Conservation (phyloP, 2,329 filamentous ascomycete species). For the Aspergillus japonicus region DNA sequence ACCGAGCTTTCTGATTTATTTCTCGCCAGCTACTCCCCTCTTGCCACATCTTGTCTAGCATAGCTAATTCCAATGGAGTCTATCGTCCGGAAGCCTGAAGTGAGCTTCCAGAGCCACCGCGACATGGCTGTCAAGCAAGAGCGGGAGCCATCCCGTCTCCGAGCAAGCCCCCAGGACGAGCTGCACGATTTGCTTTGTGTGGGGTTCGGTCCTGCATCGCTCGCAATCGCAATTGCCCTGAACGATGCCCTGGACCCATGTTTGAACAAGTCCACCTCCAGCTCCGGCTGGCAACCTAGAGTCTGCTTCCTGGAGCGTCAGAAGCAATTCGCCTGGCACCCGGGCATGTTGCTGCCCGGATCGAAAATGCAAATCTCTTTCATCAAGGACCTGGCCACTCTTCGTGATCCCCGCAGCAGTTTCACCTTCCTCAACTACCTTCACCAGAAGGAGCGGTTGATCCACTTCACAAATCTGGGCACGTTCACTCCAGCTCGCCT, state of each 20-base stretch:
- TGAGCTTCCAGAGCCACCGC: slow-evolving; percentile 25
- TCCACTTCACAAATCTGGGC: slow-evolving; percentile 85
- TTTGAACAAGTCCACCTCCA: slow-evolving; percentile 40
- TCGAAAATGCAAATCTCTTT: slow-evolving; percentile 98
- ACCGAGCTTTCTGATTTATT: background rate
- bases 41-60: background rate
- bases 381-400: slow-evolving; percentile 89
- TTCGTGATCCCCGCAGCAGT: slow-evolving; percentile 81
- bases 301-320: slow-evolving; percentile 89
- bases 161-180: slow-evolving; percentile 57
- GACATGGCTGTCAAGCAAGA: slow-evolving; percentile 27
- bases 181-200: slow-evolving; percentile 85
- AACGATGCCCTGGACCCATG: slow-evolving; percentile 68
- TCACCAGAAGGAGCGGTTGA: slow-evolving; percentile 73
- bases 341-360: slow-evolving; percentile 89
- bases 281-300: slow-evolving; percentile 56
- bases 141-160: slow-evolving; percentile 46
- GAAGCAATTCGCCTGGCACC: slow-evolving; percentile 81
- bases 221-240: slow-evolving; percentile 84
- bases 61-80: slow-evolving; percentile 21
- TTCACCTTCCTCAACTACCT: slow-evolving; percentile 98
- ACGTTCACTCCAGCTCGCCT: slow-evolving; percentile 83
- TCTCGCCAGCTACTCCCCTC: background rate
- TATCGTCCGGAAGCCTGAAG: slow-evolving; percentile 25
- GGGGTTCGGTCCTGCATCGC: slow-evolving; percentile 87